phyloP scores from a whole-genome alignment of 2,329 filamentous ascomycete species.

The Alternaria alternata region DNA sequence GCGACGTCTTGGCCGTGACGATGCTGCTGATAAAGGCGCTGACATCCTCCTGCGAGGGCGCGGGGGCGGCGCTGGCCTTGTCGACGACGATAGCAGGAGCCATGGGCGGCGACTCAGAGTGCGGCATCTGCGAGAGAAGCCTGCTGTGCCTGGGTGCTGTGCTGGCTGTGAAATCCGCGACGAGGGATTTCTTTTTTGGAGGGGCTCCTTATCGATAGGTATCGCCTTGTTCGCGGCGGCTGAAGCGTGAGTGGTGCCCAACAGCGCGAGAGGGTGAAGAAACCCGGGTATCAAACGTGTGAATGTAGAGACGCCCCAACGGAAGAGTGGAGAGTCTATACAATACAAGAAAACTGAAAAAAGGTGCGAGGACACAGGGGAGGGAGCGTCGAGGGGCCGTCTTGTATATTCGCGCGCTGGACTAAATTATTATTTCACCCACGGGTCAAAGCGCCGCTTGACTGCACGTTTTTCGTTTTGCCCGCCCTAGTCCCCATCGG shows the following conservation, averaged over 20 bases:
- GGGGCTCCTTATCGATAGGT: constrained; percentile 46
- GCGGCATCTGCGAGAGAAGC: constrained; percentile 53
- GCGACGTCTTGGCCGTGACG: constrained; percentile 61
- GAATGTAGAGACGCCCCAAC: constrained; percentile 32
- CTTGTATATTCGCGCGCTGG: constrained; percentile 32
- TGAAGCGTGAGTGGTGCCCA: constrained; percentile 24
- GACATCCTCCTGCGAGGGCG: constrained; percentile 59
- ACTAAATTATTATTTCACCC: constrained; percentile 36
- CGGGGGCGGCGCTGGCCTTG: constrained; percentile 52
- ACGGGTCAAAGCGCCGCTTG: constrained; percentile 24
- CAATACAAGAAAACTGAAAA: constrained; percentile 30
- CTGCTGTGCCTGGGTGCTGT: constrained; percentile 6
- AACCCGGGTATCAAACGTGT: constrained; percentile 31
- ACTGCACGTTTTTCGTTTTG: constrained; percentile 28
- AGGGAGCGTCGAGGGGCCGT: constrained; percentile 18
- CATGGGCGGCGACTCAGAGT: constrained; percentile 61
- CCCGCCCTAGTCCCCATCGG: constrained; percentile 24
- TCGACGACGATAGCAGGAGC: constrained; percentile 56
- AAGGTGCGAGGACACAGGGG: constrained; percentile 24
- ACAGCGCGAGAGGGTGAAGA: constrained; percentile 17
- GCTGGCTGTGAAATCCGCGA: constrained; percentile 10
- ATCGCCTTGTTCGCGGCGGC: constrained; percentile 15
- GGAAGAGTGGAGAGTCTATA: constrained; percentile 44
- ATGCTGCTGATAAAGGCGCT: constrained; percentile 54
- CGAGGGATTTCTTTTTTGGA: constrained; percentile 35